These are phyloP conservation scores for Cercospora sp. DNA, from an alignment of 2,329 filamentous ascomycete species.

Conservation along the genomic window DNA sequence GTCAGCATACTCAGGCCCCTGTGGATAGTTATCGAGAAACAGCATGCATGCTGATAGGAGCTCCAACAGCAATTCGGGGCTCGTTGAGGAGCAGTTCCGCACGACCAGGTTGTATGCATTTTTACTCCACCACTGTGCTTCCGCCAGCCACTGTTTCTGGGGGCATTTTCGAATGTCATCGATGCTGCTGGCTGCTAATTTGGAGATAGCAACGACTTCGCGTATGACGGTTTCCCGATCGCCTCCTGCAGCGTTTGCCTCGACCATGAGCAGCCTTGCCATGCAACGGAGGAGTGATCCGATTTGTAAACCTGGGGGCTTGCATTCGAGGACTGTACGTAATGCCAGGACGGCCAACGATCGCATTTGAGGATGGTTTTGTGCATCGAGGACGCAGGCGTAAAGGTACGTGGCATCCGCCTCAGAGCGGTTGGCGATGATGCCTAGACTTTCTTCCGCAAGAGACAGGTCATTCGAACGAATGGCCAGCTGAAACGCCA, in stretches of 20 bases:
- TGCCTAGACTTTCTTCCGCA: slow-evolving; percentile 62
- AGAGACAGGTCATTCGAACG: slow-evolving; percentile 42
- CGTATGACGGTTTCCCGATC: slow-evolving; percentile 30
- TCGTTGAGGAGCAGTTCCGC: slow-evolving; percentile 60
- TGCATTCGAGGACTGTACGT: slow-evolving; percentile 60
- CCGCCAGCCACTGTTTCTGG: slow-evolving; percentile 51
- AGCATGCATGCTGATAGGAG: slow-evolving; percentile 52
- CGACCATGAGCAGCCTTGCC: slow-evolving; percentile 47
- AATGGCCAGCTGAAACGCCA: slow-evolving; percentile 36
- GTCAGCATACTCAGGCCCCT: slow-evolving; percentile 19
- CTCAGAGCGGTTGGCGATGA: slow-evolving; percentile 55
- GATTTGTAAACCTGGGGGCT: slow-evolving; percentile 56
- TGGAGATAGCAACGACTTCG: slow-evolving; percentile 59
- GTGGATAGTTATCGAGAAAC: slow-evolving; percentile 32
- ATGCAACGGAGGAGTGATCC: slow-evolving; percentile 64
- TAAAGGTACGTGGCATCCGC: slow-evolving; percentile 68
- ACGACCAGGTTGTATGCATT: slow-evolving; percentile 78
- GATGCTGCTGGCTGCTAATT: slow-evolving; percentile 50
- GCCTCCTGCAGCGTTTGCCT: slow-evolving; percentile 36
- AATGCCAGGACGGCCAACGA: slow-evolving; percentile 60
- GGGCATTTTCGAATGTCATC: slow-evolving; percentile 42
- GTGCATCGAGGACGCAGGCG: slow-evolving; percentile 76
- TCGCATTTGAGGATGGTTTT: slow-evolving; percentile 60
- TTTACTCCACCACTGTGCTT: slow-evolving; percentile 81
- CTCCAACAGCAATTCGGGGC: slow-evolving; percentile 54